Evolutionary conservation across 768 basidiomycete genomes (phyloP).

Genomic region (Lactarius hengduanensis): DNA sequence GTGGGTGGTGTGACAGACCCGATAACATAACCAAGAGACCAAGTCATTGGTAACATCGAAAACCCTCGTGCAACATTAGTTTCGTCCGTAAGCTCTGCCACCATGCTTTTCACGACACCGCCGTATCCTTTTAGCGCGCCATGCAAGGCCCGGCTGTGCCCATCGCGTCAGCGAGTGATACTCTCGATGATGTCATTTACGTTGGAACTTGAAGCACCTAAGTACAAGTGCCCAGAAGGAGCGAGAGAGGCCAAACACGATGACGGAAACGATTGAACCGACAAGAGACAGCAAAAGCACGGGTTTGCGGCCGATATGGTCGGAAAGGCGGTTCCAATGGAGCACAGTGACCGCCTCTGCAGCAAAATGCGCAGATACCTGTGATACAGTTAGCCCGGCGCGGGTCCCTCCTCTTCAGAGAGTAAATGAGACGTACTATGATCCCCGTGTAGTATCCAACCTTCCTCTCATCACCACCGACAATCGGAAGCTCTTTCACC

Average conservation of each 20-base stretch:
- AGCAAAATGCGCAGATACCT: neutral
- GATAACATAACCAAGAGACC: neutral
- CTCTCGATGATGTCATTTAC: neutral
- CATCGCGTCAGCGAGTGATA: neutral
- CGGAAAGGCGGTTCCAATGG: neutral
- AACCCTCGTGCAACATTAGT: neutral
- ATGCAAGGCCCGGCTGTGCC: neutral
- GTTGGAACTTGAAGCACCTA: neutral
- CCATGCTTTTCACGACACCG: neutral
- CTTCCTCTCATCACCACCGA: neutral
- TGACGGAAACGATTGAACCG: neutral
- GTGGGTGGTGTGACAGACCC: slow-evolving; percentile 17
- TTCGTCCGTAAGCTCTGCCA: neutral
- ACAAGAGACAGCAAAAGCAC: neutral
- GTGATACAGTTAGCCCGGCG: neutral
- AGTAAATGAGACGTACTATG: neutral
- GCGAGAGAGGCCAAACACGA: neutral
- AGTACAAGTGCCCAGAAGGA: neutral
- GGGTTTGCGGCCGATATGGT: neutral
- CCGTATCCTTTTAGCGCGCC: neutral
- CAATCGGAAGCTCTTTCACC: neutral
- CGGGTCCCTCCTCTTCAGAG: neutral
- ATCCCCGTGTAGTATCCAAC: neutral
- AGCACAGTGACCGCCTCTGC: neutral
- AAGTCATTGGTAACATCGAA: neutral